A percentile compares a stretch with the other conserved stretches of the same genome.
Evolutionary conservation across 768 basidiomycete genomes (phyloP).

Genomic region (Tricholoma saponaceum): DNA sequence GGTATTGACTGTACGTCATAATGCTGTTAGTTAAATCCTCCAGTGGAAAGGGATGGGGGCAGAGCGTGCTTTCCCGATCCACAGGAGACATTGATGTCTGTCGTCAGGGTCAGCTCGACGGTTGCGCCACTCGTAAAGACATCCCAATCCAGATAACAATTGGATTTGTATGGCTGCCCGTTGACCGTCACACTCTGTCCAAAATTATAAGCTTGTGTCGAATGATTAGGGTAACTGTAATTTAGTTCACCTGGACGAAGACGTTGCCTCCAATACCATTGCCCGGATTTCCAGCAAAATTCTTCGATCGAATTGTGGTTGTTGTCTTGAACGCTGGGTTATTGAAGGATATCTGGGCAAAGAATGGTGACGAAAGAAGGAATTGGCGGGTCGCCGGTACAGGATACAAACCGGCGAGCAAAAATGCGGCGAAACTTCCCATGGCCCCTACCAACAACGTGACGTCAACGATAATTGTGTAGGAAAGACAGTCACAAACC

Average conservation of each 20-base stretch:
- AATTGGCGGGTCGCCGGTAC: conserved; percentile 59
- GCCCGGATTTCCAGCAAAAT: conserved; percentile 10
- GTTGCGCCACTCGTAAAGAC: conserved; percentile 48
- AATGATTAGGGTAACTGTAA: neutral
- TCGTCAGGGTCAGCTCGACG: conserved; percentile 52
- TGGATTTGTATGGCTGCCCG: conserved; percentile 55
- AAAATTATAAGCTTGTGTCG: neutral
- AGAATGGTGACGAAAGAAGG: conserved; percentile 59
- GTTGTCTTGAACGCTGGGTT: conserved; percentile 56
- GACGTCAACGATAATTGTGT: too few species aligned
- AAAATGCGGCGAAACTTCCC: conserved; percentile 59
- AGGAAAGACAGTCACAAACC: conserved; percentile 5
- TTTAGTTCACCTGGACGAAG: conserved; percentile 45
- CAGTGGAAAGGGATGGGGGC: conserved; percentile 64
- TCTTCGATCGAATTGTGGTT: conserved; percentile 47
- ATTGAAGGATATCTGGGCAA: conserved; percentile 55
- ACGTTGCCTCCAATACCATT: neutral
- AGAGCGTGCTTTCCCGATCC: conserved; percentile 41
- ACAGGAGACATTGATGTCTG: conserved; percentile 49
- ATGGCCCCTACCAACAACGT: conserved; percentile 43
- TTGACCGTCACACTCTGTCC: conserved; percentile 52
- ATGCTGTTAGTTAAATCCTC: conserved; percentile 40
- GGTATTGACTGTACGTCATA: neutral
- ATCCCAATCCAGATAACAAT: conserved; percentile 64
- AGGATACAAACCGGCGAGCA: conserved; percentile 58